Percentiles rank a stretch among this genome's conserved stretches.
These are phyloP conservation scores for Mucor irregularis DNA, from an alignment of 371 early-diverging fungal genomes.

Conservation along the genomic window DNA sequence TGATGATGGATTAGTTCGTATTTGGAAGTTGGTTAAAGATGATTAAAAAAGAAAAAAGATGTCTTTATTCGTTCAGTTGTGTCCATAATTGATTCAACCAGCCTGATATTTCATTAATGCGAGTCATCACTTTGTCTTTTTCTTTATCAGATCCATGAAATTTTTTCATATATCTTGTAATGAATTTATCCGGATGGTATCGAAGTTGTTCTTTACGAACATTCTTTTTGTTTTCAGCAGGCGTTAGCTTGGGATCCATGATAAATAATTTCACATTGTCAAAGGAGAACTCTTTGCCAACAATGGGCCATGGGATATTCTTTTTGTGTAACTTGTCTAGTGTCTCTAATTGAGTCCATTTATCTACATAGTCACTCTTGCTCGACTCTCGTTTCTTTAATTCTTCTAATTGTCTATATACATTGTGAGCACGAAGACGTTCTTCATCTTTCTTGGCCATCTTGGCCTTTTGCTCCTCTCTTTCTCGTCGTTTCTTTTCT, in stretches of 20 bases:
- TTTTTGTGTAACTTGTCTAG: slow-evolving; percentile 9
- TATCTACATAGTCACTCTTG: slow-evolving; percentile 12
- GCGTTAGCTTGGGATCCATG: neutral
- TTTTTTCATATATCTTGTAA: slow-evolving; percentile 27
- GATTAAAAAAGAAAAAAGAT: too few relatives aligned
- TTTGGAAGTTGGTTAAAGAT: slow-evolving; percentile 62
- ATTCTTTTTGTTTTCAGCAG: slow-evolving; percentile 23
- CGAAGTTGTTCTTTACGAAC: slow-evolving; percentile 45
- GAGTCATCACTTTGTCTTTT: slow-evolving; percentile 16
- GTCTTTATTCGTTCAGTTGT: slow-evolving; percentile 7
- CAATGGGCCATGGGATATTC: slow-evolving; percentile 48
- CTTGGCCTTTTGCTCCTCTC: slow-evolving; percentile 11
- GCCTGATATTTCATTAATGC: slow-evolving; percentile 39
- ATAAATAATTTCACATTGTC: slow-evolving; percentile 27
- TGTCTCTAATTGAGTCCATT: slow-evolving; percentile 30
- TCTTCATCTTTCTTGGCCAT: slow-evolving; percentile 23
- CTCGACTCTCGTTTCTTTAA: neutral
- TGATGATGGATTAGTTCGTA: slow-evolving; percentile 84
- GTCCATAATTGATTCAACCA: slow-evolving; percentile 45
- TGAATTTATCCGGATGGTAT: slow-evolving; percentile 53
- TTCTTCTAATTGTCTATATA: slow-evolving; percentile 4
- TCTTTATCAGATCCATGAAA: slow-evolving; percentile 36
- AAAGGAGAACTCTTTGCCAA: slow-evolving; percentile 6
- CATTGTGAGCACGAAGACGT: slow-evolving; percentile 18
- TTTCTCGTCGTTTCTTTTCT: slow-evolving; percentile 19